Conservation (phyloP, 768 basidiomycete genomes). For the Lactifluus subvellereus region DNA sequence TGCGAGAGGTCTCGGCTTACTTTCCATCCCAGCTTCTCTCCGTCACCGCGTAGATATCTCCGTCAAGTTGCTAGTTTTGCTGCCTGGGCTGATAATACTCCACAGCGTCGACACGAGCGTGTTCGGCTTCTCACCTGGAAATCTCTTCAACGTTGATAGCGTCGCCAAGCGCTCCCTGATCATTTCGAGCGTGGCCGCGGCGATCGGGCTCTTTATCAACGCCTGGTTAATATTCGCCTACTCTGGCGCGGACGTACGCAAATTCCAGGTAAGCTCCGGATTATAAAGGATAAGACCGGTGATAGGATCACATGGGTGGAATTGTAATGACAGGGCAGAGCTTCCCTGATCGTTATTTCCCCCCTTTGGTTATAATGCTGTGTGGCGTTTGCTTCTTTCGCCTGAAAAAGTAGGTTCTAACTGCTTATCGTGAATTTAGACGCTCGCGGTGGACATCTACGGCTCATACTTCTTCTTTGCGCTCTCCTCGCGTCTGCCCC, state of each 20-base stretch:
- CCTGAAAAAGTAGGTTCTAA: not conserved
- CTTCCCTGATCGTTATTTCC: no score
- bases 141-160: slow-evolving; percentile 44
- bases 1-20: slow-evolving; percentile 38
- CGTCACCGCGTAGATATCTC: slow-evolving; percentile 45
- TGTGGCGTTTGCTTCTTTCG: not conserved
- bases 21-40: slow-evolving; percentile 45
- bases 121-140: slow-evolving; percentile 50
- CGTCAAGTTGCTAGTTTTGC: not conserved
- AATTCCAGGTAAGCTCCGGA: slow-evolving; percentile 47
- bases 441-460: slow-evolving; percentile 50
- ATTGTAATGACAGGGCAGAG: no score
- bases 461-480: slow-evolving; percentile 63
- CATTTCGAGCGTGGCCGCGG: slow-evolving; percentile 25
- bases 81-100: slow-evolving; percentile 1
- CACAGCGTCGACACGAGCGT: slow-evolving; percentile 47
- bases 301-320: no score
- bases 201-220: slow-evolving; percentile 56
- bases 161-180: slow-evolving; percentile 50
- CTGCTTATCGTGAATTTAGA: slow-evolving; percentile 29
- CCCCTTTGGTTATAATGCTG: no score
- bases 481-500: slow-evolving; percentile 58
- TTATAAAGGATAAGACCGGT: no score
- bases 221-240: slow-evolving; percentile 66
- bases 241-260: slow-evolving; percentile 43